phyloP scores from a whole-genome alignment of 1,284 basidiomycete genomes.

The Flammula alnicola region DNA sequence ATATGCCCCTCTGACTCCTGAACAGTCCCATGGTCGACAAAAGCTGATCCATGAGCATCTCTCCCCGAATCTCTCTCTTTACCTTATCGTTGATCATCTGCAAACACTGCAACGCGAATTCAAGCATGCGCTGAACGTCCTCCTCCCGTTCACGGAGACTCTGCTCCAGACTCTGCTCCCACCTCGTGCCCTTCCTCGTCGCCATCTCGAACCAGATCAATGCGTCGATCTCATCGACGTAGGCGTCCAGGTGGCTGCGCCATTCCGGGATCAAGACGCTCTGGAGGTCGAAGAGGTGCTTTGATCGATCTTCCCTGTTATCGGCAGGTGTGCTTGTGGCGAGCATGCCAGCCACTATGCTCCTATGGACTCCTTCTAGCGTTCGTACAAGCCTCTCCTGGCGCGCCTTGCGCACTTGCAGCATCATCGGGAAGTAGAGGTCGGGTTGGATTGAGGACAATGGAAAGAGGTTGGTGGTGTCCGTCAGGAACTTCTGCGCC shows the following conservation, averaged over 20 bases:
- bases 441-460: background rate
- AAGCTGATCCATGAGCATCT: background rate
- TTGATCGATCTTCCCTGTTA: too few relatives aligned
- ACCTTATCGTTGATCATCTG: slow-evolving; percentile 10
- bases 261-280: slow-evolving; percentile 15
- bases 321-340: too few relatives aligned
- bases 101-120: slow-evolving; percentile 11
- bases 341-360: too few relatives aligned
- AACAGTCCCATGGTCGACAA: background rate
- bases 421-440: slow-evolving; percentile 5
- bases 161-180: background rate
- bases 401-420: slow-evolving; percentile 5
- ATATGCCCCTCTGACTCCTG: background rate
- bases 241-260: slow-evolving; percentile 13
- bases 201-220: slow-evolving; percentile 20
- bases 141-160: slow-evolving; percentile 6
- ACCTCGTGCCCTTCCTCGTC: background rate
- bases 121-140: slow-evolving; percentile 11
- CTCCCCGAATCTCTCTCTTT: slow-evolving; percentile 1
- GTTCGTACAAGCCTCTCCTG: slow-evolving; percentile 12
- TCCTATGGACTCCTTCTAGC: slow-evolving; percentile 20
- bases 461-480: background rate
- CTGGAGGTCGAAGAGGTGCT: background rate
- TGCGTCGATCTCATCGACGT: slow-evolving; percentile 16
- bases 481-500: slow-evolving; percentile 15